Conservation (phyloP, 257 asterid genomes). For the Primulina eburnea region DNA sequence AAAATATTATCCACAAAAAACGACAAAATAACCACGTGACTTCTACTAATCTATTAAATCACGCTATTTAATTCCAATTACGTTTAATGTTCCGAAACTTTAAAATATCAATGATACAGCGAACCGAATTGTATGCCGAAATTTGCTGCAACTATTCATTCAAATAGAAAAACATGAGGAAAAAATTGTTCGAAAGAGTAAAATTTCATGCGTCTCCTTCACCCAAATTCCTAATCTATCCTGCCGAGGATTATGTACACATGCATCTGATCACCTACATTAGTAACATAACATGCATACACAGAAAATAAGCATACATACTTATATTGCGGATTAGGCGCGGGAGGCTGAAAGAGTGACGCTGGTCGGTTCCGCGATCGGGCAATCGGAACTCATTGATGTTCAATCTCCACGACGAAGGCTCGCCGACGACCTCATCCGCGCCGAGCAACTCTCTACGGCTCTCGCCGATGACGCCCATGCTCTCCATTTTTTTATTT, state of each 20-base stretch:
- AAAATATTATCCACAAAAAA: too few species aligned
- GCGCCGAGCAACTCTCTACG: slow-evolving; percentile 35
- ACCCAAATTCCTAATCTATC: not conserved
- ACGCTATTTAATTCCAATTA: too few species aligned
- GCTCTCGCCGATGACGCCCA: slow-evolving; percentile 34
- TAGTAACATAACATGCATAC: not conserved
- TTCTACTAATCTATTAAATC: too few species aligned
- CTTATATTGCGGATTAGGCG: slow-evolving; percentile 52
- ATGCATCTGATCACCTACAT: not conserved
- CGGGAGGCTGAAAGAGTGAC: slow-evolving; percentile 32
- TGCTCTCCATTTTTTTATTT: slow-evolving; percentile 25
- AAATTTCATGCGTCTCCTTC: too few species aligned
- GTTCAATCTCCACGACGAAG: slow-evolving; percentile 60
- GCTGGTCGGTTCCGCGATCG: slow-evolving; percentile 41
- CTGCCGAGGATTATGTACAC: not conserved
- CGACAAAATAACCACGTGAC: too few species aligned
- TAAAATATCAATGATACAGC: too few species aligned
- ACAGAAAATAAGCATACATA: slow-evolving; percentile 6
- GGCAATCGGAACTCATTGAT: slow-evolving; percentile 69
- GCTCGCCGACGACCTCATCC: slow-evolving; percentile 28
- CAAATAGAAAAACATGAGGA: too few species aligned
- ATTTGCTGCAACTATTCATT: too few species aligned
- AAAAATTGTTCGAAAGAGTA: too few species aligned
- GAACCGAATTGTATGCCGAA: too few species aligned
- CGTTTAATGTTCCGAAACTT: too few species aligned